phyloP scores from a whole-genome alignment of 176 grass and related monocot species.

The Aegilops umbellulata region DNA sequence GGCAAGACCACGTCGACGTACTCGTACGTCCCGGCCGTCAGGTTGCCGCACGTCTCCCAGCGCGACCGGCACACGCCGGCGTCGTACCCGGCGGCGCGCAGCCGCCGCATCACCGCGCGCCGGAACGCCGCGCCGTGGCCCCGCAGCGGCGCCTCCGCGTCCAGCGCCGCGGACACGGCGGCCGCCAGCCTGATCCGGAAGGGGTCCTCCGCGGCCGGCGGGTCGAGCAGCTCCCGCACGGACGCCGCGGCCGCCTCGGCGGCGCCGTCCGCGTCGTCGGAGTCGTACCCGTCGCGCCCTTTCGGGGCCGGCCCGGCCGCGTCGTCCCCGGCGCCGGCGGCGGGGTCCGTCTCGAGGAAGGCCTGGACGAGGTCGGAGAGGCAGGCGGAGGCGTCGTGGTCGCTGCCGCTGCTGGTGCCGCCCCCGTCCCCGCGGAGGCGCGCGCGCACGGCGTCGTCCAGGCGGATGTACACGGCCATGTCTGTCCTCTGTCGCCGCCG shows the following conservation, averaged over 20 bases:
- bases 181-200: constrained; percentile 64
- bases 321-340: background rate
- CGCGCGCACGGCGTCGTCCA: constrained; percentile 52
- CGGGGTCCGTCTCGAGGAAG: constrained; percentile 64
- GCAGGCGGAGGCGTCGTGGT: constrained; percentile 65
- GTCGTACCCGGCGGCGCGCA: constrained; percentile 65
- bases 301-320: background rate
- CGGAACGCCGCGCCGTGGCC: constrained; percentile 45
- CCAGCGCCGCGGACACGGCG: constrained; percentile 32
- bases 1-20: constrained; percentile 79
- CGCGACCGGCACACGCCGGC: constrained; percentile 76
- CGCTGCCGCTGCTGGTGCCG: constrained; percentile 59
- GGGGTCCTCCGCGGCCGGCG: constrained; percentile 38
- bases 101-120: constrained; percentile 46
- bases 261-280: background rate
- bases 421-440: constrained; percentile 67
- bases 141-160: constrained; percentile 34
- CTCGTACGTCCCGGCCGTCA: constrained; percentile 73
- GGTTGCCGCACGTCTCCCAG: constrained; percentile 54
- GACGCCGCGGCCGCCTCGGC: constrained; percentile 26
- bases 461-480: constrained; percentile 64
- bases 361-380: constrained; percentile 77
- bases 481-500: background rate
- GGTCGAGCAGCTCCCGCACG: constrained; percentile 54
- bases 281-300: background rate